Evolutionary conservation across 169 alveolate species (phyloP).

Genomic region (Plasmodium gonderi): DNA sequence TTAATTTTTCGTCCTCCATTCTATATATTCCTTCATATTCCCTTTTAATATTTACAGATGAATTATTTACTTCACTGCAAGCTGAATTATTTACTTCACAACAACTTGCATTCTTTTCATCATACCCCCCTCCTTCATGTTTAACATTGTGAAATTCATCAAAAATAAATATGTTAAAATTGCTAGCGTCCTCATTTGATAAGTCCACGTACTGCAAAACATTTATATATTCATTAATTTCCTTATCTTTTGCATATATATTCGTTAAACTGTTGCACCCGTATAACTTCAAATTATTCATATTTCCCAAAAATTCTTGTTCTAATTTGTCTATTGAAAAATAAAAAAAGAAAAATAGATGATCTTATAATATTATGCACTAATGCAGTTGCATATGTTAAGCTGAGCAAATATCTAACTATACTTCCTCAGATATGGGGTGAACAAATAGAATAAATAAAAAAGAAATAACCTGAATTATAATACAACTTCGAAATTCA

Average conservation of each 20-base stretch:
- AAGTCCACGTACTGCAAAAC: constrained; percentile 35
- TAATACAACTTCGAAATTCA: not conserved
- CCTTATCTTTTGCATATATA: constrained; percentile 45
- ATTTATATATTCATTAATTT: constrained; percentile 42
- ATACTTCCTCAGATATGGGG: no score
- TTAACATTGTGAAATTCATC: not conserved
- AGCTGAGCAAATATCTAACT: not conserved
- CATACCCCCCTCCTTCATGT: not conserved
- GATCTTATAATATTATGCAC: not conserved
- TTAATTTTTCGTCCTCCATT: not conserved
- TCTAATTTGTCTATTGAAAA: not conserved
- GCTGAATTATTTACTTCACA: no score
- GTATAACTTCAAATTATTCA: constrained; percentile 43
- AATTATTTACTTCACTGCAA: not conserved
- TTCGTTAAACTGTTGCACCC: constrained; percentile 32
- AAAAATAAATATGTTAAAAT: constrained; percentile 28
- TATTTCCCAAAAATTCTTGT: not conserved
- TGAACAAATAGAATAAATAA: no score
- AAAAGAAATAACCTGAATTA: no score
- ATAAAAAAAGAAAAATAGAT: not conserved
- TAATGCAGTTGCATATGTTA: not conserved
- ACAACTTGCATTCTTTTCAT: not conserved
- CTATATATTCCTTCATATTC: not conserved
- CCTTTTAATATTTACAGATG: not conserved
- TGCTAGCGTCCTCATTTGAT: constrained; percentile 11